phyloP scores from a whole-genome alignment of 2,329 filamentous ascomycete genomes.

The Cyphellophora attinorum region DNA sequence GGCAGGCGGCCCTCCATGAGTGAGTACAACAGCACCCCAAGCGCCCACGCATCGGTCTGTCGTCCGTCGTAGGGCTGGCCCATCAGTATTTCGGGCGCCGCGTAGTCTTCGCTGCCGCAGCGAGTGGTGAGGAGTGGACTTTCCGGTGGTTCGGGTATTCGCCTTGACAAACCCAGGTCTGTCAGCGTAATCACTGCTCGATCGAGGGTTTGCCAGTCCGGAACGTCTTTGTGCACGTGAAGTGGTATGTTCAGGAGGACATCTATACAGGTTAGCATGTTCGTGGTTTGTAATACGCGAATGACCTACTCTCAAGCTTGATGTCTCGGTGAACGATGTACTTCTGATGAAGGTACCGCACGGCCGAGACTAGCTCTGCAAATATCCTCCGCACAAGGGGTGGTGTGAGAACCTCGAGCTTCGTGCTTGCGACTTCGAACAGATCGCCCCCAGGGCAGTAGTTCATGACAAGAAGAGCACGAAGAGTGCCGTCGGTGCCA shows the following conservation, averaged over 20 bases:
- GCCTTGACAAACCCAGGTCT: conserved; percentile 80
- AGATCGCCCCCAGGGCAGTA: conserved; percentile 93
- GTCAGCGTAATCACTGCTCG: conserved; percentile 80
- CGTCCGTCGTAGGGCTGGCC: conserved; percentile 91
- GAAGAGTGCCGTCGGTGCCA: conserved; percentile 67
- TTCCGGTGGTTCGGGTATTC: conserved; percentile 61
- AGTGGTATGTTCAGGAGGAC: conserved; percentile 79
- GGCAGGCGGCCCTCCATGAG: conserved; percentile 87
- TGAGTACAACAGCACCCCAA: conserved; percentile 87
- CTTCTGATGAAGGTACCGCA: conserved; percentile 73
- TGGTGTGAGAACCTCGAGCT: conserved; percentile 58
- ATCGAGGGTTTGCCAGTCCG: conserved; percentile 66
- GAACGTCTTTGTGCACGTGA: conserved; percentile 53
- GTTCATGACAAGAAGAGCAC: conserved; percentile 75
- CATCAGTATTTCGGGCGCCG: conserved; percentile 91
- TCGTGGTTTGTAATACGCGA: conserved; percentile 3
- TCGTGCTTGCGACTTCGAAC: conserved; percentile 77
- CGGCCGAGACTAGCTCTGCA: conserved; percentile 75
- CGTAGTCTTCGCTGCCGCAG: conserved; percentile 95
- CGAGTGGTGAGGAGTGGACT: conserved; percentile 85
- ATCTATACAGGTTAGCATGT: conserved; percentile 43
- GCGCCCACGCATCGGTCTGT: conserved; percentile 85
- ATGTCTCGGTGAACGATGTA: conserved; percentile 94
- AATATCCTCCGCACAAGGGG: conserved; percentile 74
- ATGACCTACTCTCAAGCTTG: conserved; percentile 81